Conservation (phyloP, 805 yeast genomes). For the Pichia eremophila region DNA sequence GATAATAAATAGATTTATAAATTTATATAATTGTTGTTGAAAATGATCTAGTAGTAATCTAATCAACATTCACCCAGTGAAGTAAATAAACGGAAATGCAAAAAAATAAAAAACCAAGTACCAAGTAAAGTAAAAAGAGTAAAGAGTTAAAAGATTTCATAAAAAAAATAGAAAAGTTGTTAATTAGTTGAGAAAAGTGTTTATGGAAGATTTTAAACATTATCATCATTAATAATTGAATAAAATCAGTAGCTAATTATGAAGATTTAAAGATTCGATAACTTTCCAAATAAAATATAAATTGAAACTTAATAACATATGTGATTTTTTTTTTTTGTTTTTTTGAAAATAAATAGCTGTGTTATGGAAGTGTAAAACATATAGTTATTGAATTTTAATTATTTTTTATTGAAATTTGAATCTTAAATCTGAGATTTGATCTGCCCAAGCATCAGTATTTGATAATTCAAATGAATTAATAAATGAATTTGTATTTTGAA, state of each 20-base stretch:
- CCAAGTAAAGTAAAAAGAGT: background rate
- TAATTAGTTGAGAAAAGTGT: background rate
- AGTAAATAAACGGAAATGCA: background rate
- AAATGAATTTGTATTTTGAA: conserved; percentile 3
- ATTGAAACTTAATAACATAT: background rate
- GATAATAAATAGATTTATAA: background rate
- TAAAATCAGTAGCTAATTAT: no score
- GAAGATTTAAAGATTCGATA: no score
- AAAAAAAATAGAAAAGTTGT: background rate
- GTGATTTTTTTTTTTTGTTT: background rate
- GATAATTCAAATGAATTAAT: conserved; percentile 9
- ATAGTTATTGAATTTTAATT: background rate
- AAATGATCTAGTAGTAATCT: background rate
- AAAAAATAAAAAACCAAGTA: background rate
- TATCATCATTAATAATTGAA: background rate
- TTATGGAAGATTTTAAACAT: background rate
- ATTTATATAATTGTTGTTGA: background rate
- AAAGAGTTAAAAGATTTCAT: background rate
- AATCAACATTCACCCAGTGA: background rate
- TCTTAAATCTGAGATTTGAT: conserved; percentile 5
- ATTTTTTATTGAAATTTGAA: conserved; percentile 1
- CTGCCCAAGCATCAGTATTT: conserved; percentile 2
- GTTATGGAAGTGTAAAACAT: background rate
- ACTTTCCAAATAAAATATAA: no score
- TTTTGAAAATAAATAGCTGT: background rate